Evolutionary conservation across 805 yeast genomes (phyloP), one percentile per base, ranked within the genome.

Genomic region (Metschnikowia gelsemii): DNA sequence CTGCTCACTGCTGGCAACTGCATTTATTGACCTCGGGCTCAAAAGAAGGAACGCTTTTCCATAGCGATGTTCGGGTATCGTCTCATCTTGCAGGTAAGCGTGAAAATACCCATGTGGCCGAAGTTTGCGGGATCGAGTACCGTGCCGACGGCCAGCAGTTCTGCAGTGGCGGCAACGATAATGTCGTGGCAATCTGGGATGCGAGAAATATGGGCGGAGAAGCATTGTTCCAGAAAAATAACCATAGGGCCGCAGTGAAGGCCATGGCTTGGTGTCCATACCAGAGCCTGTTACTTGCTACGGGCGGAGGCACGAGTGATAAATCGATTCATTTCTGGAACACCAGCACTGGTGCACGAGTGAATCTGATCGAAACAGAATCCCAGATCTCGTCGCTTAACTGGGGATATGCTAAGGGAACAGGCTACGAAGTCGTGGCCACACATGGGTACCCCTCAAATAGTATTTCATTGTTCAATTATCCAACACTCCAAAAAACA

Each of bases 261-360:
- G 97, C 98, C 1, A 62, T 93, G 35, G 81, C 91, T 7, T 91
- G 97, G 96, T 85, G 95, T 58, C 98, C 98, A 2, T 84, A 84
- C 60, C 91, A 87, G 53, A 68, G 68, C 22, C 83, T 85, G 46
- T 64, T 90, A 40, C 71, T 91, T 38, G 97, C 97, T n/a, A 84
- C 96, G 3, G 99, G 98, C 5, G 99, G 99, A 38, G 99, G 99
- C 12, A 84, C 95, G 9, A 77, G 86, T 23, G 97, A 93, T 64
- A 84, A 81, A 58, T 78, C 82, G 34, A 86, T 91, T 45, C 91
- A 91, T 64, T 50, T 93, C 64, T 93, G 98, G 98, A 93, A 93
- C 63, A 80, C 96, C 3, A 78, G 87, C 14, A 87, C 95, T 0
- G 99, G 98, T 1, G 79, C 90, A 1, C 70, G 95, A 46, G 79